These are phyloP conservation scores for Alternaria hordeiaustralica DNA, from an alignment of 2,329 filamentous ascomycete genomes.

Conservation along the genomic window DNA sequence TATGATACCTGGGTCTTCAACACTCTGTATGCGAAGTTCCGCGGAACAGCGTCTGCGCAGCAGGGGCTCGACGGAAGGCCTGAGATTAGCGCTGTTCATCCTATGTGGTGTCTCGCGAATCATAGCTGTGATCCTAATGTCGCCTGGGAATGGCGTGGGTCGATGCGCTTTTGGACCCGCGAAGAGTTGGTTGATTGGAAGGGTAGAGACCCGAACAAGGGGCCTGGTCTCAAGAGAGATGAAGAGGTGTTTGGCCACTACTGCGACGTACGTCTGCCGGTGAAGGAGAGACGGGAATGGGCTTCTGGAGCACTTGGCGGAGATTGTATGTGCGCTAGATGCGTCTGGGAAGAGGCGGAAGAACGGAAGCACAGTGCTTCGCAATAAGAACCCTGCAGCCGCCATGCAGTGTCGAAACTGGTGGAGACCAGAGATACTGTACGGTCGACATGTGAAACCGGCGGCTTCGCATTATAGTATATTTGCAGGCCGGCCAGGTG, in stretches of 20 bases:
- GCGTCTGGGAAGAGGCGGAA: conserved; percentile 68
- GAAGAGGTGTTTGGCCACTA: conserved; percentile 95
- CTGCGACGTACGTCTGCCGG: conserved; percentile 80
- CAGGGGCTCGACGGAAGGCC: conserved; percentile 75
- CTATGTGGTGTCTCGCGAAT: conserved; percentile 95
- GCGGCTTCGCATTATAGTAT: neutral
- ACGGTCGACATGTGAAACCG: neutral
- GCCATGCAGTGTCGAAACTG: neutral
- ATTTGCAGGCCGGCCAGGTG: neutral
- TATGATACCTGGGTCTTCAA: conserved; percentile 87
- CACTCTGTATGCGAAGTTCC: conserved; percentile 90
- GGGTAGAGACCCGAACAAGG: conserved; percentile 36
- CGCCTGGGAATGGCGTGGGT: conserved; percentile 88
- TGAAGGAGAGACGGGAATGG: conserved; percentile 86
- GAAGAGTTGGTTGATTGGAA: conserved; percentile 63
- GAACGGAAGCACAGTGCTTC: conserved; percentile 3
- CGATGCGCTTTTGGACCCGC: conserved; percentile 73
- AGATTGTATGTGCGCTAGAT: conserved; percentile 84
- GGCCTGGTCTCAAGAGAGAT: conserved; percentile 72
- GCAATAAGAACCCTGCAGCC: neutral
- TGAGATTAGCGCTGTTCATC: conserved; percentile 91
- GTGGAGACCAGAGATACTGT: neutral
- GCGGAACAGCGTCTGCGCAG: conserved; percentile 84
- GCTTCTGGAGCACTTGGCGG: conserved; percentile 86
- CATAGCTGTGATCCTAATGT: conserved; percentile 97